These are phyloP conservation scores for Camelina sativa DNA, from an alignment of 345 rosid species.

Conservation along the genomic window DNA sequence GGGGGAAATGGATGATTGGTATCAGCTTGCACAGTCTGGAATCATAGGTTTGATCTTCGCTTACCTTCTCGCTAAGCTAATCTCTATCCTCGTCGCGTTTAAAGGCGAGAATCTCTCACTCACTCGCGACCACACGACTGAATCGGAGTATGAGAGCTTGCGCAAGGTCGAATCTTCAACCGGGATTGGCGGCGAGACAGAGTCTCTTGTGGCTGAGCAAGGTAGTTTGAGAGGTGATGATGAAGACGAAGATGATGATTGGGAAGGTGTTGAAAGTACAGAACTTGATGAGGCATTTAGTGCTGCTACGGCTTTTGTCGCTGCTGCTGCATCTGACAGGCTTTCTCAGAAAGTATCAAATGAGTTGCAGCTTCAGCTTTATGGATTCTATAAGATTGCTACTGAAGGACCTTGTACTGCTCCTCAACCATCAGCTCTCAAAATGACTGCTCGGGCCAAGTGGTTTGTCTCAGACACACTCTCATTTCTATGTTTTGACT, in stretches of 20 bases:
- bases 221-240: conserved; percentile 69
- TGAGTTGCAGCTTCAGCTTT: conserved; percentile 76
- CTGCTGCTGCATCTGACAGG: conserved; percentile 68
- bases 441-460: conserved; percentile 91
- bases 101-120: conserved; percentile 72
- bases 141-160: conserved; percentile 24
- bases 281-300: conserved; percentile 86
- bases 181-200: conserved; percentile 48
- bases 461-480: conserved; percentile 52
- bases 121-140: conserved; percentile 48
- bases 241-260: conserved; percentile 68
- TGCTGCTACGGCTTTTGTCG: conserved; percentile 82
- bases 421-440: conserved; percentile 88
- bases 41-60: conserved; percentile 80
- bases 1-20: conserved; percentile 62
- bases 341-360: conserved; percentile 59
- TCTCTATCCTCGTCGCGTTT: conserved; percentile 78
- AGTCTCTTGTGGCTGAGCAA: conserved; percentile 74
- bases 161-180: conserved; percentile 32
- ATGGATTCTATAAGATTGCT: conserved; percentile 84
- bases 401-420: conserved; percentile 86
- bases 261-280: conserved; percentile 98
- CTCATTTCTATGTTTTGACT: background rate
- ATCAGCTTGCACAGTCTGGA: conserved; percentile 67
- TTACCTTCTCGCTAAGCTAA: conserved; percentile 87